These are phyloP conservation scores for Candida wancherniae DNA, from an alignment of 805 yeast species.

Conservation along the genomic window DNA sequence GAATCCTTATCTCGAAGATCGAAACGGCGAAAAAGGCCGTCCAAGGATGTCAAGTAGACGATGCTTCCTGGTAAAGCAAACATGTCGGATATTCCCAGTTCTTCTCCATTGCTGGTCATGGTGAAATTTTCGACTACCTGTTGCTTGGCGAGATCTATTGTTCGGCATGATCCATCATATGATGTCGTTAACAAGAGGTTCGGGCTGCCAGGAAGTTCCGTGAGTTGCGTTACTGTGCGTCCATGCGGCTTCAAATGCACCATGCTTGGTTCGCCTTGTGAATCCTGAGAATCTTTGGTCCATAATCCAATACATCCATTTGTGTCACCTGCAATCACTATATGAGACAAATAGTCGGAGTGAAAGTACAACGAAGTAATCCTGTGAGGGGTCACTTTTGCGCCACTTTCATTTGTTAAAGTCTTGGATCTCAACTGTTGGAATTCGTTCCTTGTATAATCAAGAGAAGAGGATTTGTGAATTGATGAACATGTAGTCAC, in stretches of 20 bases:
- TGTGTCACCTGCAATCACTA: conserved; percentile 85
- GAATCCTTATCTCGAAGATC: too few species aligned
- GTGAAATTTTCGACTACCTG: conserved; percentile 48
- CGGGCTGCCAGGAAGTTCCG: conserved; percentile 46
- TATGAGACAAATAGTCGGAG: conserved; percentile 57
- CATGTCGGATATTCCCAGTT: conserved; percentile 70
- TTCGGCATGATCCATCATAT: conserved; percentile 84
- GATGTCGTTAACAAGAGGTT: conserved; percentile 63
- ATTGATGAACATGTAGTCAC: too few species aligned
- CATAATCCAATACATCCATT: conserved; percentile 84
- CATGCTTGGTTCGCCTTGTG: conserved; percentile 45
- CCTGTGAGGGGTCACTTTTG: conserved; percentile 67
- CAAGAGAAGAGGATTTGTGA: too few species aligned
- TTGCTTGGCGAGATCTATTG: conserved; percentile 59
- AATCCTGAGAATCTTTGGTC: conserved; percentile 56
- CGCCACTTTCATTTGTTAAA: conserved; percentile 60
- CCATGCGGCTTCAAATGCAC: conserved; percentile 72
- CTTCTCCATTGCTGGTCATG: conserved; percentile 42
- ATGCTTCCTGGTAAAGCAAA: conserved; percentile 48
- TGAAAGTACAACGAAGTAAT: conserved; percentile 74
- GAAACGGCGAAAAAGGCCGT: conserved; percentile 78
- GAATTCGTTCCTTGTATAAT: conserved; percentile 59
- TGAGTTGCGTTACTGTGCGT: conserved; percentile 61
- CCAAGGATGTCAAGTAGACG: conserved; percentile 69
- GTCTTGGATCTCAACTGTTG: conserved; percentile 47